Evolutionary conservation across 1,284 basidiomycete species (phyloP).

Genomic region (Caloboletus firmus): DNA sequence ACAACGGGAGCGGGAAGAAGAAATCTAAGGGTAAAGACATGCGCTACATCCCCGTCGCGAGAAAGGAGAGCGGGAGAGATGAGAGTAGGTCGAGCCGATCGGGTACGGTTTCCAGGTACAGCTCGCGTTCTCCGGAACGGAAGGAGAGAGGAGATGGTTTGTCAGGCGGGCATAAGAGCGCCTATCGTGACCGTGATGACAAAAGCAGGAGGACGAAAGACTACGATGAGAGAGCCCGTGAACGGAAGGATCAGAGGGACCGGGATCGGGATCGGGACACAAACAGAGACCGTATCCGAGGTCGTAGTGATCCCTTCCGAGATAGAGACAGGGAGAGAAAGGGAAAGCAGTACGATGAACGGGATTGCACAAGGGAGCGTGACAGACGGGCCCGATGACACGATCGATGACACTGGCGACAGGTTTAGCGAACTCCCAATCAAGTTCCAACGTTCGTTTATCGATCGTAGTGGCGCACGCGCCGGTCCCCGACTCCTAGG

Average conservation of each 20-base stretch:
- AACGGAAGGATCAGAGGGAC: slow-evolving; percentile 22
- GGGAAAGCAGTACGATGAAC: slow-evolving; percentile 6
- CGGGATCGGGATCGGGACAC: slow-evolving; percentile 17
- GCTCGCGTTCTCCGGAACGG: slow-evolving; percentile 32
- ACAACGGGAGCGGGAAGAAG: slow-evolving; percentile 57
- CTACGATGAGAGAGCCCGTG: slow-evolving; percentile 16
- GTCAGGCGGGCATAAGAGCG: slow-evolving; percentile 10
- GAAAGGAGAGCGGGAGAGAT: slow-evolving; percentile 47
- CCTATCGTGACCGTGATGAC: slow-evolving; percentile 16
- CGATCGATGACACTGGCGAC: slow-evolving; percentile 7
- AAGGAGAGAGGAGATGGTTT: slow-evolving; percentile 17
- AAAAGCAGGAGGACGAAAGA: slow-evolving; percentile 11
- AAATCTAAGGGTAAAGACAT: slow-evolving; percentile 51
- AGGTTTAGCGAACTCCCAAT: background rate
- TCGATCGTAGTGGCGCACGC: too few relatives aligned
- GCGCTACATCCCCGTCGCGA: slow-evolving; percentile 76
- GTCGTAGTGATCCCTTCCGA: slow-evolving; percentile 24
- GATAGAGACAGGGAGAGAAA: slow-evolving; percentile 27
- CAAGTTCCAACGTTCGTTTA: background rate
- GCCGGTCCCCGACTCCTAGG: too few relatives aligned
- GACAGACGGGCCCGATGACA: slow-evolving; percentile 30
- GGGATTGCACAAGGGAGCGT: slow-evolving; percentile 23
- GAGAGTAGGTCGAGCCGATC: slow-evolving; percentile 26
- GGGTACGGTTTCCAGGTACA: slow-evolving; percentile 27
- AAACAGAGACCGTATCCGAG: slow-evolving; percentile 29